Percentiles rank a stretch among this genome's conserved stretches.
These are phyloP conservation scores for Waltiozyma sp. DNA, from an alignment of 1,139 yeast species.

Conservation along the genomic window DNA sequence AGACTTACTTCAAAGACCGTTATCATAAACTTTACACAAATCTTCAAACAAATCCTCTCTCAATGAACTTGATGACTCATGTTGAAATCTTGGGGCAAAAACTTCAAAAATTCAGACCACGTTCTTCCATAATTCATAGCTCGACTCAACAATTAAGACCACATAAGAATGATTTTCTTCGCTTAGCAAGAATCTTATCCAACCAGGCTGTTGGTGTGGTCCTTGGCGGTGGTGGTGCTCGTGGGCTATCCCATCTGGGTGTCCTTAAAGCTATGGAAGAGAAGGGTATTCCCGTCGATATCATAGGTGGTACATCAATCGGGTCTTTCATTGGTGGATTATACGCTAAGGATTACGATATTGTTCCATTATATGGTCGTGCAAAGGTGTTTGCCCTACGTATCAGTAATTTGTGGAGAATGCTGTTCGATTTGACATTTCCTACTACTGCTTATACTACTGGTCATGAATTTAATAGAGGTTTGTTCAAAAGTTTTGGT, in stretches of 20 bases:
- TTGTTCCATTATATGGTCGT: conserved; percentile 84
- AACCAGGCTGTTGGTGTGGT: conserved; percentile 93
- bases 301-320: conserved; percentile 93
- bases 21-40: background rate
- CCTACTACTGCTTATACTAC: conserved; percentile 93
- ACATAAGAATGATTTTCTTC: conserved; percentile 79
- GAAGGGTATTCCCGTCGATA: conserved; percentile 85
- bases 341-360: conserved; percentile 84
- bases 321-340: conserved; percentile 95
- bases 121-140: conserved; percentile 19
- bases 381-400: conserved; percentile 81
- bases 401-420: conserved; percentile 79
- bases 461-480: conserved; percentile 94
- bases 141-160: conserved; percentile 14
- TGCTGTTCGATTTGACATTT: conserved; percentile 72
- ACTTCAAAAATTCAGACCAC: background rate
- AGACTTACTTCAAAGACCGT: background rate
- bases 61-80: background rate
- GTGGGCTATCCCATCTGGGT: conserved; percentile 90
- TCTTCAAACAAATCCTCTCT: background rate
- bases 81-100: background rate
- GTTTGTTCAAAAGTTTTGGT: conserved; percentile 93
- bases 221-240: conserved; percentile 95
- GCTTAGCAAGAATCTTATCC: conserved; percentile 80
- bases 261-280: conserved; percentile 89